These are phyloP conservation scores for Raphanus raphanistrum DNA, from an alignment of 345 rosid species.

Conservation along the genomic window DNA sequence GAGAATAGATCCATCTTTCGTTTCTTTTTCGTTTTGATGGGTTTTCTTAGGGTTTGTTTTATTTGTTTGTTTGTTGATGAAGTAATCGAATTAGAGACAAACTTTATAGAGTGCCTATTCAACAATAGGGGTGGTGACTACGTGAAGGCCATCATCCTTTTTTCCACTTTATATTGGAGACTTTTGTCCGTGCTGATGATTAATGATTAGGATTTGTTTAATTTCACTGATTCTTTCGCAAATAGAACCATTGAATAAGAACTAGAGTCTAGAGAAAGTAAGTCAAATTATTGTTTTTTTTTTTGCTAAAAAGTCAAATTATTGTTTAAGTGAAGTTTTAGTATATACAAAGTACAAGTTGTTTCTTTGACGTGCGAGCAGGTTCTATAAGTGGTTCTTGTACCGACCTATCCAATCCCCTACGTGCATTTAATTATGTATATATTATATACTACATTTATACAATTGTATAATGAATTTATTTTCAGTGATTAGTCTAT, in stretches of 20 bases:
- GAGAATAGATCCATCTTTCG: constrained; percentile 21
- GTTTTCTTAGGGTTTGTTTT: constrained; percentile 1
- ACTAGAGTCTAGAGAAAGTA: neutral
- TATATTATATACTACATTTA: neutral
- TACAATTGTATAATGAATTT: neutral
- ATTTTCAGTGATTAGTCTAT: neutral
- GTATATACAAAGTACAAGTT: constrained; percentile 2
- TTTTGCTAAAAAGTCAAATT: constrained; percentile 38
- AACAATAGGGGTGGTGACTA: constrained; percentile 31
- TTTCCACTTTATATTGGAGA: constrained; percentile 15
- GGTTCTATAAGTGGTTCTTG: constrained; percentile 14
- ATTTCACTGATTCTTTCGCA: constrained; percentile 11
- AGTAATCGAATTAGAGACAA: constrained; percentile 11
- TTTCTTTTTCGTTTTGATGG: neutral
- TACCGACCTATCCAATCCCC: constrained; percentile 27
- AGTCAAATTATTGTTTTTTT: constrained; percentile 38
- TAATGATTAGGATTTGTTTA: constrained; percentile 24
- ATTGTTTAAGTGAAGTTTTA: constrained; percentile 26
- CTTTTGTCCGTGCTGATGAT: constrained; percentile 27
- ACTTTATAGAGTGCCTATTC: constrained; percentile 21
- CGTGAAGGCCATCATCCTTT: constrained; percentile 33
- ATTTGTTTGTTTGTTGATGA: constrained; percentile 22
- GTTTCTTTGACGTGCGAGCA: constrained; percentile 35
- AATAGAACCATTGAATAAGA: neutral
- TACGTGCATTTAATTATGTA: constrained; percentile 32